Evolutionary conservation across 2,329 filamentous ascomycete species (phyloP).

Genomic region (Alternaria burnsii): DNA sequence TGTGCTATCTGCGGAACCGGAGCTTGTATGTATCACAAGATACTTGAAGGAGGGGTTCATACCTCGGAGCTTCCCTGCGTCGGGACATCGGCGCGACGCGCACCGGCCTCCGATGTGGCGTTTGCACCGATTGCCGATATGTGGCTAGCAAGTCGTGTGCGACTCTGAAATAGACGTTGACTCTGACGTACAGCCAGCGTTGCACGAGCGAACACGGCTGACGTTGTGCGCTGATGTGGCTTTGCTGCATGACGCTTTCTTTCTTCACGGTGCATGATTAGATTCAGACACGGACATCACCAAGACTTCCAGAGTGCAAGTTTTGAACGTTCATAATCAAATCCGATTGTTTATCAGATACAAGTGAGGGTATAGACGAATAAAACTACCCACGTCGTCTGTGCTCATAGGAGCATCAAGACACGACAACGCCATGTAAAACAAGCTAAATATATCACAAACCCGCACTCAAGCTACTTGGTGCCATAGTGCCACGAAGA

Average conservation of each 20-base stretch:
- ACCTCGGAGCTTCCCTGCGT: constrained; percentile 23
- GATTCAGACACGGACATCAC: background rate
- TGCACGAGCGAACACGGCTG: background rate
- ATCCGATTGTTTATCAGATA: constrained; percentile 1
- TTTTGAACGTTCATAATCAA: background rate
- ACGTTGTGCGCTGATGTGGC: background rate
- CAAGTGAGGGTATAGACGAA: constrained; percentile 22
- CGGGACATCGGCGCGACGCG: background rate
- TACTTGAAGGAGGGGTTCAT: constrained; percentile 14
- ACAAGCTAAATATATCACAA: background rate
- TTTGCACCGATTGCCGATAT: constrained; percentile 13
- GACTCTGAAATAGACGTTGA: background rate
- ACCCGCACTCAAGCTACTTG: background rate
- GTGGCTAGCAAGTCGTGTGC: constrained; percentile 5
- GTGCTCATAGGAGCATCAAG: background rate
- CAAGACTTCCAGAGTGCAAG: rapidly evolving
- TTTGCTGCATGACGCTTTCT: background rate
- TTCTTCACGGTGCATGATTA: rapidly evolving
- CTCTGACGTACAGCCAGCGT: background rate
- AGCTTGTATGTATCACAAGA: constrained; percentile 13
- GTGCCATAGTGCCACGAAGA: background rate
- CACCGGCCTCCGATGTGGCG: background rate
- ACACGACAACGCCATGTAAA: constrained; percentile 5
- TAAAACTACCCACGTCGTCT: background rate
- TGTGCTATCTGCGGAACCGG: constrained; percentile 18